phyloP scores from a whole-genome alignment of 1,284 basidiomycete genomes.

The Mrakiaceae sp. region DNA sequence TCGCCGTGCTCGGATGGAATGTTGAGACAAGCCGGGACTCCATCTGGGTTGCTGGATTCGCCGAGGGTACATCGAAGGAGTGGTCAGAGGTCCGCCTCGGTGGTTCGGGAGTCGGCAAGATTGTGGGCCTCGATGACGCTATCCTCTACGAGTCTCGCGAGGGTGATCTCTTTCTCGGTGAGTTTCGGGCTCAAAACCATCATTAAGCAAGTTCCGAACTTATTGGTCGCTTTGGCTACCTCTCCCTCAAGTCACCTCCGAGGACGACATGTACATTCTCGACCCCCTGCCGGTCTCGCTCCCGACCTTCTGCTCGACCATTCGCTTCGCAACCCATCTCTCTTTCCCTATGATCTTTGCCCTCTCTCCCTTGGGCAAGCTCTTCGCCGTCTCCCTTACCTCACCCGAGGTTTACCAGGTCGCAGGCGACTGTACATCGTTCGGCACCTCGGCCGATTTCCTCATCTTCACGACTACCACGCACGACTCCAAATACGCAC shows the following conservation, averaged over 20 bases:
- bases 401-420: slow-evolving; percentile 32
- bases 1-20: slow-evolving; percentile 13
- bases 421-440: slow-evolving; percentile 62
- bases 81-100: slow-evolving; percentile 9
- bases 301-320: slow-evolving; percentile 23
- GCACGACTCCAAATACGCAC: slow-evolving; percentile 70
- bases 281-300: slow-evolving; percentile 7
- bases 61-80: not conserved
- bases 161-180: slow-evolving; percentile 47
- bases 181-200: slow-evolving; percentile 17
- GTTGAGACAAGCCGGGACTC: slow-evolving; percentile 1
- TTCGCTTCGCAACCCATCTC: slow-evolving; percentile 22
- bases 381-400: slow-evolving; percentile 40
- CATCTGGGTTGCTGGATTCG: slow-evolving; percentile 1
- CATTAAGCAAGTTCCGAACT: too few relatives aligned
- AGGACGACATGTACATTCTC: slow-evolving; percentile 2
- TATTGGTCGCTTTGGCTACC: too few relatives aligned
- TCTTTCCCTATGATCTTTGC: slow-evolving; percentile 47
- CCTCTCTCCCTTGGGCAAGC: slow-evolving; percentile 51
- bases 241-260: not conserved
- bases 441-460: slow-evolving; percentile 65
- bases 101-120: slow-evolving; percentile 36
- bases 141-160: slow-evolving; percentile 43
- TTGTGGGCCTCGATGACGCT: slow-evolving; percentile 32
- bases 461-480: slow-evolving; percentile 76